Conservation (phyloP, 208 protist genomes). For the Wallacemonas collosoma region DNA sequence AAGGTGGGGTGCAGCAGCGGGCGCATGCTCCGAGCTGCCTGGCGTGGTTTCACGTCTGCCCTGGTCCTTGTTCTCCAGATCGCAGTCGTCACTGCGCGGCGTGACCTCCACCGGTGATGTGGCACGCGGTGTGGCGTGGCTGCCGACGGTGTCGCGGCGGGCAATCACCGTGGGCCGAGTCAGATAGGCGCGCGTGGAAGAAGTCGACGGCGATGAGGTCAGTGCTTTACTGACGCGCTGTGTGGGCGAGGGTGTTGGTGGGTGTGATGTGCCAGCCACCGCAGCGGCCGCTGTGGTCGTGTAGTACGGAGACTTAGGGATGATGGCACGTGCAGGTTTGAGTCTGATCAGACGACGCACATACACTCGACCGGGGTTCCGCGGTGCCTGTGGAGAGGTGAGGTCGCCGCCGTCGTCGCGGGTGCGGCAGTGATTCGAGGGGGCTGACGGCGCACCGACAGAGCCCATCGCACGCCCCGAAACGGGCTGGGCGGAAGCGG, state of each 20-base stretch:
- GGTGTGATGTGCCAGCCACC: not conserved
- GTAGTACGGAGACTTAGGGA: constrained; percentile 2
- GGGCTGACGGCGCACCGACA: not conserved
- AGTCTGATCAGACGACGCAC: constrained; percentile 6
- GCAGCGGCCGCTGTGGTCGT: not conserved
- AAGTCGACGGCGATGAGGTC: not conserved
- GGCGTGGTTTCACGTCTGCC: too few species aligned
- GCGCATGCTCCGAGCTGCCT: not conserved
- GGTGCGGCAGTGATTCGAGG: not conserved
- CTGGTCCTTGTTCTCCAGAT: too few species aligned
- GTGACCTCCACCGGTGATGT: not conserved
- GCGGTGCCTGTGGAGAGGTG: not conserved
- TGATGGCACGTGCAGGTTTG: not conserved
- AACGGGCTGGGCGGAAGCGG: constrained; percentile 1
- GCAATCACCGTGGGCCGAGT: constrained; percentile 2
- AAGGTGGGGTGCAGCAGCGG: not conserved
- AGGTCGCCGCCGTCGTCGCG: not conserved
- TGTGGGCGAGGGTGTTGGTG: not conserved
- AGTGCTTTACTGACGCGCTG: not conserved
- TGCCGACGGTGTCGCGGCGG: not conserved
- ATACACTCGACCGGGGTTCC: not conserved
- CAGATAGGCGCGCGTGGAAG: not conserved
- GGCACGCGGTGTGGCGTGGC: not conserved
- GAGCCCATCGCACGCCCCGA: not conserved
- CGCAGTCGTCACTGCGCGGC: too few species aligned